Base-by-base conservation (phyloP, 306 rosid genomes). In the Gastrolobium bilobum region DNA sequence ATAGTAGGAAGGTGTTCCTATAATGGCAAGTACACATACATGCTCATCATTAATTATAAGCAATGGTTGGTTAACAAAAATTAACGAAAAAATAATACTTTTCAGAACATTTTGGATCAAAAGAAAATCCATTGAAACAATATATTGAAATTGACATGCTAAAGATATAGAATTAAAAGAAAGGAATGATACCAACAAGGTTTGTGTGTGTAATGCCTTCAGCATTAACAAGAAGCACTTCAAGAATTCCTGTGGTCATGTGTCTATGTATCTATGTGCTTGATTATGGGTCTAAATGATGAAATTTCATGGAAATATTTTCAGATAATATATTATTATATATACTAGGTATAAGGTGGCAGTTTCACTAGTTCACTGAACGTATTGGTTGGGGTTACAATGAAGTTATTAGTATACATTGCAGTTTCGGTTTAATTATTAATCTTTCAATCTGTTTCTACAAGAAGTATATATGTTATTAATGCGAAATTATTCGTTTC, bases 211-310 rank as follows among this genome's bases (percentile, higher is more conserved):
- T 80, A 70, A 90, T 89, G 83, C 88, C 93, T 82, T 89, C 68
- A 44, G 96, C 93, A 86, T 89, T 85, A 47, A 92, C 97, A 47
- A 92, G 83, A 64, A 92, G 90, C 3, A 92, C 89, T 87, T 92
- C 97, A 65, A 92, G 92, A 20, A 74, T 79, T 68, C 89, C 97
- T 40, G 79, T 82, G 47, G 53, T 61, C 90, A 89, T 90, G 50
- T 82, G 50, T 80, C 4, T 30, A 30, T 68, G 40, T 57, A 47
- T 44, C 13, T 43, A 9, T 53, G 58, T 37, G 33, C 5, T 63
- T 68, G 72, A 63, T 69, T 47, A 52, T 38, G 57, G n/a, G 0
- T 59, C 8, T 46, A 44, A 59, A 79, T 30, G 10, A 33, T 75
- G 61, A n/a, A 64, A 57, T 48, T 79, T 56, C 40, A 6, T 43